phyloP scores from a whole-genome alignment of 192 early-diverging fungal genomes.

The Coemansia sp. region DNA sequence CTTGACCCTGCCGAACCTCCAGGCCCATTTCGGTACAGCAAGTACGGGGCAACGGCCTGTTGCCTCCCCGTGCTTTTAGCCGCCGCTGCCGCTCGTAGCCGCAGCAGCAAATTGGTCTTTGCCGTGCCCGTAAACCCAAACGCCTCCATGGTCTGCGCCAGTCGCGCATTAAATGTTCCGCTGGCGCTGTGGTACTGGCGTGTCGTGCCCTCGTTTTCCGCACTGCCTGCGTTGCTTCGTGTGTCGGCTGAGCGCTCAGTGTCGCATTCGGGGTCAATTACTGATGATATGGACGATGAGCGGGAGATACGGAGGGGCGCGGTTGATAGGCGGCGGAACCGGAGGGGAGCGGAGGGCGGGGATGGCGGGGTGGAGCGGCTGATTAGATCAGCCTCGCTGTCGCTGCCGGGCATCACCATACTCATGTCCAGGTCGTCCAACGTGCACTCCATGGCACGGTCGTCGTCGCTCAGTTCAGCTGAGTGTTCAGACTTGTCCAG shows the following conservation, averaged over 20 bases:
- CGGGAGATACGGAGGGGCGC: slow-evolving; percentile 27
- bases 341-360: slow-evolving; percentile 36
- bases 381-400: slow-evolving; percentile 41
- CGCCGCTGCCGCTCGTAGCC: slow-evolving; percentile 48
- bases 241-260: background rate
- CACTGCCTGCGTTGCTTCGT: background rate
- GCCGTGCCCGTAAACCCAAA: slow-evolving; percentile 49
- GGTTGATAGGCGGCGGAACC: slow-evolving; percentile 27
- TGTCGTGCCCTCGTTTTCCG: background rate
- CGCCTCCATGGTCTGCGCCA: slow-evolving; percentile 53
- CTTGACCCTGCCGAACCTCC: background rate
- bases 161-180: slow-evolving; percentile 43
- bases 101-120: slow-evolving; percentile 42
- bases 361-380: slow-evolving; percentile 51
- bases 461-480: background rate
- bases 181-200: slow-evolving; percentile 18
- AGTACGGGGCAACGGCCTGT: slow-evolving; percentile 50
- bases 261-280: background rate
- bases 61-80: slow-evolving; percentile 44
- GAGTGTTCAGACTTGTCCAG: background rate
- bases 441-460: slow-evolving; percentile 16
- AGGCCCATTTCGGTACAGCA: slow-evolving; percentile 27
- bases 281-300: slow-evolving; percentile 16
- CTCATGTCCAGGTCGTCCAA: slow-evolving; percentile 26
- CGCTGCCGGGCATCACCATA: slow-evolving; percentile 33